Evolutionary conservation across 2,329 filamentous ascomycete genomes (phyloP).

Genomic region (Colletotrichum sp.): DNA sequence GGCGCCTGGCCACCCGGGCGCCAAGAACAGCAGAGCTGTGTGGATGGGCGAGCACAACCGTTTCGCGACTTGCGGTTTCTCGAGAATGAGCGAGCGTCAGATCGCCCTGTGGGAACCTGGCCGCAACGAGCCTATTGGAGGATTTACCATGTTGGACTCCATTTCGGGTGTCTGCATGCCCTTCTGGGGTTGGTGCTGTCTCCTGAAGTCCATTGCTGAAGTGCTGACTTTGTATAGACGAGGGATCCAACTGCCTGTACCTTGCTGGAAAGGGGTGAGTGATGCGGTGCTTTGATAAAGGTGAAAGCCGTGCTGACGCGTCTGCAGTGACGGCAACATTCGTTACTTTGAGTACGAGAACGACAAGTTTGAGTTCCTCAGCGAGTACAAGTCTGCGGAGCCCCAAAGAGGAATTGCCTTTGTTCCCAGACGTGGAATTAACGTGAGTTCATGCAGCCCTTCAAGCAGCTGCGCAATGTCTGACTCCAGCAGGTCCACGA

Average conservation of each 20-base stretch:
- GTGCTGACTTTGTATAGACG: conserved; percentile 57
- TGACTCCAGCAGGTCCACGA: conserved; percentile 73
- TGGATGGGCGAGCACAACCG: conserved; percentile 98
- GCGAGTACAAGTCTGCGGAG: conserved; percentile 95
- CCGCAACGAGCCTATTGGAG: conserved; percentile 83
- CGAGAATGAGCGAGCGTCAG: conserved; percentile 97
- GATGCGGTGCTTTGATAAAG: not conserved
- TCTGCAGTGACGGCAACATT: conserved; percentile 90
- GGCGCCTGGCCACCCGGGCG: conserved; percentile 83
- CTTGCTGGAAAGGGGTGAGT: conserved; percentile 94
- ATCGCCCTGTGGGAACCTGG: conserved; percentile 95
- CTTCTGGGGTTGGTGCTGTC: conserved; percentile 77
- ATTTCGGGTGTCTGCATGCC: conserved; percentile 99
- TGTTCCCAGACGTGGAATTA: conserved; percentile 91
- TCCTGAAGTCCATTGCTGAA: not conserved
- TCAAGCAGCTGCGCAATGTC: not conserved
- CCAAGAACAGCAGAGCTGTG: conserved; percentile 95
- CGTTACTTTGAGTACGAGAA: conserved; percentile 99
- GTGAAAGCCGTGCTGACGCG: conserved; percentile 22
- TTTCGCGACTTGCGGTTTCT: conserved; percentile 96
- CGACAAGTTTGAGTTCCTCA: conserved; percentile 97
- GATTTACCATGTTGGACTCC: conserved; percentile 89
- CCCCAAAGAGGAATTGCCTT: conserved; percentile 95
- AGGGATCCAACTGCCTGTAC: conserved; percentile 93
- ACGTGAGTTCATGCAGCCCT: conserved; percentile 55